Evolutionary conservation across 208 protist genomes (phyloP).

Genomic region (Crithidia acanthocephali): DNA sequence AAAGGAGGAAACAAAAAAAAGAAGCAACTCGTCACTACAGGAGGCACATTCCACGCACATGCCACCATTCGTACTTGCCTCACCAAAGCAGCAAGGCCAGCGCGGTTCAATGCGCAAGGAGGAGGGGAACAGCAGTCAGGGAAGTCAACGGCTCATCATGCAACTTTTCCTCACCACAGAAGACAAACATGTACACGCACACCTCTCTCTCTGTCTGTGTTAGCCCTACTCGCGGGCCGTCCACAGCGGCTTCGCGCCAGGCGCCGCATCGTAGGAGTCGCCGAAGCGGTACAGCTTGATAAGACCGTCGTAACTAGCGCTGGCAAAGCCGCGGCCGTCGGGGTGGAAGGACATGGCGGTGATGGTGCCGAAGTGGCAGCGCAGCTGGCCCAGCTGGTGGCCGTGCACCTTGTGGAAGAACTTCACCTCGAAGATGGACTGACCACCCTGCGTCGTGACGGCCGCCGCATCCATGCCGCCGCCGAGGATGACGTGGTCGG

Average conservation of each 20-base stretch:
- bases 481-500: slow-evolving; percentile 94
- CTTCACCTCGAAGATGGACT: slow-evolving; percentile 95
- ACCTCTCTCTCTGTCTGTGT: neutral
- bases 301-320: slow-evolving; percentile 96
- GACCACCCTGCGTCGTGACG: slow-evolving; percentile 94
- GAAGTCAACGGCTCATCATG: no score
- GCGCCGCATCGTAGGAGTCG: slow-evolving; percentile 87
- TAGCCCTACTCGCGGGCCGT: slow-evolving; percentile 20
- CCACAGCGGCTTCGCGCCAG: slow-evolving; percentile 76
- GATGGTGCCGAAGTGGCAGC: slow-evolving; percentile 99
- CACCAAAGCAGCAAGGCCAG: no score
- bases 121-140: no score
- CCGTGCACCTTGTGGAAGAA: slow-evolving; percentile 97
- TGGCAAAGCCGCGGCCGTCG: slow-evolving; percentile 94
- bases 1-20: slow-evolving; percentile 8
- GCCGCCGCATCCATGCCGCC: slow-evolving; percentile 97
- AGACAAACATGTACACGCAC: no score
- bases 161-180: no score
- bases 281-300: slow-evolving; percentile 97
- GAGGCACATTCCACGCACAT: neutral
- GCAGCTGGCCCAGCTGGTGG: slow-evolving; percentile 95
- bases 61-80: neutral
- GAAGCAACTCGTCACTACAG: neutral
- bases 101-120: no score
- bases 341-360: slow-evolving; percentile 96